Percentiles rank a stretch among this genome's conserved stretches.
Conservation (phyloP, 2,329 filamentous ascomycete genomes). For the Cercospora sp. region DNA sequence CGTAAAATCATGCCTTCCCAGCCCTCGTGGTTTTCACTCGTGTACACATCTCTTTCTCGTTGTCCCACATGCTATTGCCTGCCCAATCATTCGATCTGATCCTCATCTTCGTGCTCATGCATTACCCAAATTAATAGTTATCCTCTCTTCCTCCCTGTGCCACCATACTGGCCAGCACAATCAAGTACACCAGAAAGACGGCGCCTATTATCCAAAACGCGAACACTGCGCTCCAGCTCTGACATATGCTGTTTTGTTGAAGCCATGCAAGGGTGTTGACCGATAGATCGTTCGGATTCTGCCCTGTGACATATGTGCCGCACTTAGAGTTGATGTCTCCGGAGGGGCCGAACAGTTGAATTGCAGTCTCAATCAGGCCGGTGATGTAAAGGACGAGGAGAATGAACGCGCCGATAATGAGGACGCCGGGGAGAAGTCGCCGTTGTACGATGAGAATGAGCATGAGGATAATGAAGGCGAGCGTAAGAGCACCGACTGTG, state of each 20-base stretch:
- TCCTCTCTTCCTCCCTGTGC: constrained; percentile 36
- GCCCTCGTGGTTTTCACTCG: neutral
- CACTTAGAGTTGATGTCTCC: constrained; percentile 62
- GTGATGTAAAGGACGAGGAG: constrained; percentile 63
- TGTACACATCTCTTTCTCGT: constrained; percentile 4
- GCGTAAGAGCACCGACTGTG: constrained; percentile 56
- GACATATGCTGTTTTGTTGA: constrained; percentile 63
- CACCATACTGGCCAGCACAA: constrained; percentile 54
- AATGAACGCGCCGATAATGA: constrained; percentile 62
- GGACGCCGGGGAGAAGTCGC: constrained; percentile 59
- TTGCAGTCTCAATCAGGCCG: constrained; percentile 62
- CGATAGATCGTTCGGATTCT: constrained; percentile 50
- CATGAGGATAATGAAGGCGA: constrained; percentile 61
- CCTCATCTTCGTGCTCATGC: neutral
- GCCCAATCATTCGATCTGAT: neutral
- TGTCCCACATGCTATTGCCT: neutral
- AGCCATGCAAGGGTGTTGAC: constrained; percentile 62
- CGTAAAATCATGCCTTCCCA: constrained; percentile 1
- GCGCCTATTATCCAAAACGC: constrained; percentile 64
- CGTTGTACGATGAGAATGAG: constrained; percentile 58
- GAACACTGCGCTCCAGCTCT: constrained; percentile 64
- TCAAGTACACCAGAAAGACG: constrained; percentile 67
- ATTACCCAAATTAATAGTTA: constrained; percentile 6
- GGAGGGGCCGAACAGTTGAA: constrained; percentile 60
- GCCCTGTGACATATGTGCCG: constrained; percentile 57